phyloP scores from a whole-genome alignment of 345 rosid genomes.

The Corchorus olitorius region DNA sequence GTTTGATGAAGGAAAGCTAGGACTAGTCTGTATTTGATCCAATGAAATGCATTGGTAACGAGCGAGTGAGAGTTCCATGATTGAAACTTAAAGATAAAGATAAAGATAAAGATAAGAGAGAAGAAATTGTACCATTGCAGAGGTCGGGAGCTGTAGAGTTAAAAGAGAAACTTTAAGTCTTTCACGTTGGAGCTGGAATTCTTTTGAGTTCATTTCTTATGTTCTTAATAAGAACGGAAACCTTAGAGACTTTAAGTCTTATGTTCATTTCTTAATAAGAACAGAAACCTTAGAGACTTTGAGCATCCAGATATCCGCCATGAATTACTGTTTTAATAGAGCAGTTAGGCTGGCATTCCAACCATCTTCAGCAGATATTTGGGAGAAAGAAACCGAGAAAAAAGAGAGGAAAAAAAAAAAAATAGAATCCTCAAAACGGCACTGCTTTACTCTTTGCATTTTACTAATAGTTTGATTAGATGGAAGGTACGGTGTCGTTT shows the following conservation, averaged over 20 bases:
- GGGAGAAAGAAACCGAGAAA: background rate
- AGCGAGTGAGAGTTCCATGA: conserved; percentile 59
- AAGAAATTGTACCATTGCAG: conserved; percentile 20
- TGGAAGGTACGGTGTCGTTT: background rate
- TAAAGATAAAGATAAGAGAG: too few species aligned
- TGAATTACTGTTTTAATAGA: background rate
- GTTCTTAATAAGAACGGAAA: background rate
- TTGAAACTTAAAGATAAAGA: conserved; percentile 12
- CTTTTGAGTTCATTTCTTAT: conserved; percentile 25
- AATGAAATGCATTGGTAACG: conserved; percentile 47
- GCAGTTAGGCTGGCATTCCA: conserved; percentile 25
- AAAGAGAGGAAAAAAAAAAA: too few species aligned
- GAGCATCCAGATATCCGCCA: conserved; percentile 57
- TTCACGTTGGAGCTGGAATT: background rate
- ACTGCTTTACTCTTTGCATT: background rate
- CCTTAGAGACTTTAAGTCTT: too few species aligned
- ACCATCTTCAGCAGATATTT: conserved; percentile 10
- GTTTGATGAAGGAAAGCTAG: conserved; percentile 34
- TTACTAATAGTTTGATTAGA: background rate
- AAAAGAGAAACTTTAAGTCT: background rate
- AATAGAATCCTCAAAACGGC: background rate
- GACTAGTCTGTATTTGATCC: conserved; percentile 40
- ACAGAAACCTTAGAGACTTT: background rate
- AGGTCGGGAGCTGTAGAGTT: background rate
- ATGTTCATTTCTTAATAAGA: conserved; percentile 4